Conservation (phyloP, 2,329 filamentous ascomycete species). For the Colletotrichum sp. region DNA sequence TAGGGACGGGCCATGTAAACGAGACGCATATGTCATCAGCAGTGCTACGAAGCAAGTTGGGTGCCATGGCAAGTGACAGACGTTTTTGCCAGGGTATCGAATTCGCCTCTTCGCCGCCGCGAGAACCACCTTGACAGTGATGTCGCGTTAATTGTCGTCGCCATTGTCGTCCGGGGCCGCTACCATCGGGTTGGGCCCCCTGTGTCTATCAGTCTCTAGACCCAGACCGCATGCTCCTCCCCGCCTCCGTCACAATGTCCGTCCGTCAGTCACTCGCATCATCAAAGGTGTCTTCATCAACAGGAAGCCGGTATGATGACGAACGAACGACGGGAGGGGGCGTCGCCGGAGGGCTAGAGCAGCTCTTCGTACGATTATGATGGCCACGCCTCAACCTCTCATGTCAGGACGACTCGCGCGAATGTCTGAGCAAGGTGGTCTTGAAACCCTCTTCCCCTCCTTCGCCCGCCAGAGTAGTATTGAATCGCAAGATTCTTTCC, state of each 20-base stretch:
- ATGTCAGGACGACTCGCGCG: slow-evolving; percentile 8
- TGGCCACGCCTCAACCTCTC: neutral
- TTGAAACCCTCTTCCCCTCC: slow-evolving; percentile 12
- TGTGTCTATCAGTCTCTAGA: slow-evolving; percentile 8
- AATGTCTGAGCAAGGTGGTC: slow-evolving; percentile 13
- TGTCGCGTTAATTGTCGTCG: neutral
- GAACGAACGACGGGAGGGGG: neutral
- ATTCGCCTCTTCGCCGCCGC: neutral
- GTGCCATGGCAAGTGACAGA: neutral
- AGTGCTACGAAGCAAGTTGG: neutral
- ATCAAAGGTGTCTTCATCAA: neutral
- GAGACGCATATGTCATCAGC: neutral
- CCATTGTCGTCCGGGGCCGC: neutral
- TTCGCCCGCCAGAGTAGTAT: slow-evolving; percentile 8
- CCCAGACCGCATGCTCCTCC: neutral
- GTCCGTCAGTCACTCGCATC: neutral
- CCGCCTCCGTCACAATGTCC: neutral
- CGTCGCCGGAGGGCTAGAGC: neutral
- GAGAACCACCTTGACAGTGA: neutral
- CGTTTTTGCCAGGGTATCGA: neutral
- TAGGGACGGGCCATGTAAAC: neutral
- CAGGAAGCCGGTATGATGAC: neutral
- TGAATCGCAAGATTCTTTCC: slow-evolving; percentile 21
- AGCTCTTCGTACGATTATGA: slow-evolving; percentile 12
- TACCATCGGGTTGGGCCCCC: neutral